These are phyloP conservation scores for Candida adriatica DNA, from an alignment of 805 yeast genomes.

Conservation along the genomic window DNA sequence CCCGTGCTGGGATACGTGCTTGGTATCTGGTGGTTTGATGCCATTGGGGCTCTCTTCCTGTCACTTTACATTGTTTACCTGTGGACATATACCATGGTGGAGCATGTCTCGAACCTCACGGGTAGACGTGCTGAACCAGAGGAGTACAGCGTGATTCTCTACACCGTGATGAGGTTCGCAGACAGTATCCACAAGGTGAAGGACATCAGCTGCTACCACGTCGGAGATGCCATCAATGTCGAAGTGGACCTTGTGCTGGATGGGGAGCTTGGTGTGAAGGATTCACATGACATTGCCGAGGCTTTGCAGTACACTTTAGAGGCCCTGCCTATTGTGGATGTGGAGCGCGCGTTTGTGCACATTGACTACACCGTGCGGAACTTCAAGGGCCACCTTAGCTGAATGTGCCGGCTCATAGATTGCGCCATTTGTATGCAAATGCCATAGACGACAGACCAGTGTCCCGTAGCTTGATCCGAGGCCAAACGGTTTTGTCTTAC, in stretches of 20 bases:
- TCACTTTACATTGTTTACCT: conserved; percentile 55
- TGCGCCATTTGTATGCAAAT: too few relatives aligned
- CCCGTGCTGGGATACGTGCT: conserved; percentile 53
- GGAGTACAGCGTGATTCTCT: conserved; percentile 61
- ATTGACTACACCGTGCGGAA: conserved; percentile 48
- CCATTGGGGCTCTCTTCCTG: conserved; percentile 61
- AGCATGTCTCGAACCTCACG: conserved; percentile 67
- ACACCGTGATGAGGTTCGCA: conserved; percentile 63
- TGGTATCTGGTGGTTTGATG: conserved; percentile 64
- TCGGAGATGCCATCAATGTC: conserved; percentile 69
- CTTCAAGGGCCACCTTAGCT: conserved; percentile 30
- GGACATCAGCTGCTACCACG: conserved; percentile 65
- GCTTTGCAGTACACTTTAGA: conserved; percentile 77
- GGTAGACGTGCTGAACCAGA: conserved; percentile 61
- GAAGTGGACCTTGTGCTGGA: conserved; percentile 69
- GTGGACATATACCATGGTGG: conserved; percentile 62
- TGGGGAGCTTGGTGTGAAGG: conserved; percentile 45
- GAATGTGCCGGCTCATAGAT: background rate
- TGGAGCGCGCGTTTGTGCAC: conserved; percentile 79
- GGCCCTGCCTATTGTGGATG: conserved; percentile 64
- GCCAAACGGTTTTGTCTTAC: background rate
- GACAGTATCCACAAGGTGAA: conserved; percentile 59
- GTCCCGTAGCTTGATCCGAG: too few relatives aligned
- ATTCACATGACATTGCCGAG: conserved; percentile 76
- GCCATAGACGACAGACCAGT: too few relatives aligned